Evolutionary conservation across 208 protist species (phyloP).

Genomic region (Plasmodiophora brassicae): DNA sequence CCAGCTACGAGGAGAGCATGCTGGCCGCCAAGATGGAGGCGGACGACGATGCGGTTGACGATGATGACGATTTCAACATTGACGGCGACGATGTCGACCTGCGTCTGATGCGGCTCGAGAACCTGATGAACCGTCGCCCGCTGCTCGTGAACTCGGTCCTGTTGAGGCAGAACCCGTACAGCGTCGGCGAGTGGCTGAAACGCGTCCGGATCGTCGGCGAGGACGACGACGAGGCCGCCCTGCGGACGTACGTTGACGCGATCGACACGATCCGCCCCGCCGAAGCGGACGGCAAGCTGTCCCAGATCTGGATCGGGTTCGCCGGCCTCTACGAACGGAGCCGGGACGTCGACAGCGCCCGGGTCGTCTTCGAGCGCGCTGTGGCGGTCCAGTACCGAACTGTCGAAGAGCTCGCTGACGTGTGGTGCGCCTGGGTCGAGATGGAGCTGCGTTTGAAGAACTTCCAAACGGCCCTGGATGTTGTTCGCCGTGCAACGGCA

Average conservation of each 20-base stretch:
- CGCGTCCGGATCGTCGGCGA: constrained; percentile 61
- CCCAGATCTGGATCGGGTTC: constrained; percentile 69
- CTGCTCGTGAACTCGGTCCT: constrained; percentile 70
- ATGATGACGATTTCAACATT: constrained; percentile 39
- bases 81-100: constrained; percentile 37
- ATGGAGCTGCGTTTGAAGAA: constrained; percentile 74
- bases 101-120: constrained; percentile 35
- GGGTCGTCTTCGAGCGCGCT: constrained; percentile 63
- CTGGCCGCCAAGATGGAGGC: constrained; percentile 50
- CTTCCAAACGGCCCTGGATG: constrained; percentile 33
- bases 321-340: constrained; percentile 71
- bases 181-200: constrained; percentile 80
- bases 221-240: constrained; percentile 42
- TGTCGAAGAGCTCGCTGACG: constrained; percentile 70
- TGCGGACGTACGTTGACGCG: constrained; percentile 65
- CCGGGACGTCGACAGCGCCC: constrained; percentile 62
- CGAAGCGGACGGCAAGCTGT: constrained; percentile 62
- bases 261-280: constrained; percentile 66
- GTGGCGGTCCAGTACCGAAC: constrained; percentile 51
- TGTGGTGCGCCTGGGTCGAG: constrained; percentile 80
- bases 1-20: constrained; percentile 63
- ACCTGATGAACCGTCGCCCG: constrained; percentile 65
- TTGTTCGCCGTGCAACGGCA: constrained; percentile 38
- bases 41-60: constrained; percentile 42
- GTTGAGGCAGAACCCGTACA: constrained; percentile 78